Evolutionary conservation across 148 eudicot genomes (phyloP).

Genomic region (Silene uniflora): DNA sequence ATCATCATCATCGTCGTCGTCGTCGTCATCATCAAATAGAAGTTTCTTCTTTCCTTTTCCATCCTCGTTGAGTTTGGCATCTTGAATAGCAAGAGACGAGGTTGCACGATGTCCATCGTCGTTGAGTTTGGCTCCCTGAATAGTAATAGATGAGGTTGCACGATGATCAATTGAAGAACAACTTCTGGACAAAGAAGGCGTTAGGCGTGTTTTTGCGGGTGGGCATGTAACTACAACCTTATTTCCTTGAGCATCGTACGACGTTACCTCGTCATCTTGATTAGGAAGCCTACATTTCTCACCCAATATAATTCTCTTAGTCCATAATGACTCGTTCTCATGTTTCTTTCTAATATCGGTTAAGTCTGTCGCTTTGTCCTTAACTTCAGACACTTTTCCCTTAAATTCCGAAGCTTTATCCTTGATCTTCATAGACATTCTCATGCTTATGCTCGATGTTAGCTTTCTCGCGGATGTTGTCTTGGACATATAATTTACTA

Average conservation of each 20-base stretch:
- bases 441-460: constrained; percentile 49
- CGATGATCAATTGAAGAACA: neutral
- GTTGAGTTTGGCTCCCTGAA: neutral
- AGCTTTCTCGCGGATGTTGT: constrained; percentile 27
- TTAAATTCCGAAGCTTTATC: constrained; percentile 22
- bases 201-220: neutral
- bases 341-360: constrained; percentile 34
- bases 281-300: constrained; percentile 63
- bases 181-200: constrained; percentile 9
- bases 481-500: constrained; percentile 33
- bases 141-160: neutral
- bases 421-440: constrained; percentile 27
- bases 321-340: constrained; percentile 61
- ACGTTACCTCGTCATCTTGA: constrained; percentile 34
- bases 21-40: too few relatives aligned
- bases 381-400: constrained; percentile 9
- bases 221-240: constrained; percentile 16
- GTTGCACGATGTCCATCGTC: too few relatives aligned
- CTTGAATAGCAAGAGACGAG: too few relatives aligned
- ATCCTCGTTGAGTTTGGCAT: too few relatives aligned
- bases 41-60: too few relatives aligned
- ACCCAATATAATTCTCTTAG: constrained; percentile 64
- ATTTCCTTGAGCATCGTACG: constrained; percentile 33
- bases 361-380: constrained; percentile 20
- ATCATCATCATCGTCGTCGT: too few relatives aligned